Base-by-base conservation (phyloP, 208 protist genomes). In the Kentomonas sorsogonicus region DNA sequence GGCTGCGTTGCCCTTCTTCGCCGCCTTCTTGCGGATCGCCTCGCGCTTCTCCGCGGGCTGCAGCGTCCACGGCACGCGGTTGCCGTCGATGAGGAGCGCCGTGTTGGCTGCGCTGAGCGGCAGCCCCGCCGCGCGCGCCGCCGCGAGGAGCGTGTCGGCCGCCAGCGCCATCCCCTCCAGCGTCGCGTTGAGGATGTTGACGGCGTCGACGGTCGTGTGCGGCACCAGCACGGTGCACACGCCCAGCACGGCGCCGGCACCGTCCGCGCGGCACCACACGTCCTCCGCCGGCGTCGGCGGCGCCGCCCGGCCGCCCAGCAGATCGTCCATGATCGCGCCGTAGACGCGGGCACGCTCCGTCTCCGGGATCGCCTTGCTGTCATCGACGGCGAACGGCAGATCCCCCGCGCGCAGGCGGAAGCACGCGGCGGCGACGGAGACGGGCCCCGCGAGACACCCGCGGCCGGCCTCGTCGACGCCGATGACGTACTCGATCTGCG, bases 111-210 rank as follows among this genome's bases (percentile, higher is more conserved):
- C n/a, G 33, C 31, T 23, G 48, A 80, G 11, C 0, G 31, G n/a
- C 18, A 30, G 18, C 1, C 52, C 39, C 31, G 40, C 20, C 10
- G 20, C 53, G 13, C 63, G 69, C 39, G 70, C 53, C 13, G 45
- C 34, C 20, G 38, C 22, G n/a, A 79, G 67, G 1, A 81, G 33
- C 7, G 18, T 15, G 51, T 50, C 34, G 39, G 48, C 63, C 18
- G 68, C 73, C 18, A 45, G 30, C 9, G 70, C 30, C 78, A 85
- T 85, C 1, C 74, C 78, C 52, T 85, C 78, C 33, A 85, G 55
- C 16, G 78, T 74, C 5, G 78, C 78, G 29, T 85, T 81, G 15
- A 77, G 63, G 40, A 85, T 81, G 46, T 85, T 85, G 3, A 69
- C 56, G 11, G 41, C 36, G 46, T 81, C 66, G 29, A 85, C 79